Base-by-base conservation (phyloP, 805 yeast species). In the Starmerella bombicola region DNA sequence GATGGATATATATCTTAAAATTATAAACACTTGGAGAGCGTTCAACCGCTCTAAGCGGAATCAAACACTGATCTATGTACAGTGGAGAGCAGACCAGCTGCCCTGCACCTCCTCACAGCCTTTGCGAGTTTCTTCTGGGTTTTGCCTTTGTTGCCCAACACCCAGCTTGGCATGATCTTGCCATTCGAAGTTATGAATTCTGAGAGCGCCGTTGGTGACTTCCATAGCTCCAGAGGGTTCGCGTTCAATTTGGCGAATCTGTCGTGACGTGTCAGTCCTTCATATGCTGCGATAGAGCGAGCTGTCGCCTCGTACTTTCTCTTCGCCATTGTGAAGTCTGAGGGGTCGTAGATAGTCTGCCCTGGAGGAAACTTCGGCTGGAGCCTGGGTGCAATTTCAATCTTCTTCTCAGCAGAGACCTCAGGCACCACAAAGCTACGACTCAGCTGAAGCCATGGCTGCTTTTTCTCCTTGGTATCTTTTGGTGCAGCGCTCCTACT, bases 71-170 rank as follows among this genome's bases (percentile, higher is more conserved):
- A 47, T 8, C 46, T 28, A 54, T 81, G 85, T n/a, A 78, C 78
- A 46, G 76, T 66, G 32, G 91, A 76, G 57, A 85, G 64, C 45
- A 84, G 67, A 0, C 95, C 96, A 40, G 79, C 75, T 3, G 80
- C 76, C 56, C 88, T 74, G 13, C 86, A 77, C 51, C 95, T 70
- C 56, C 80, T 76, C 34, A 85, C 70, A 15, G 95, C 93, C 52
- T 74, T 79, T 1, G 85, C 68, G 51, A 85, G 61, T 51, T 70
- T 68, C 54, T 73, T 74, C 57, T 85, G 95, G 54, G 79, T 80
- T 48, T 65, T 68, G 9, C 70, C 69, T 30, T 65, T 69, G 47
- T 82, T 68, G 4, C 88, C 85, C 2, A 84, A 76, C 13, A 74
- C 72, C 39, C 74, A 74, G 45, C 88, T 70, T 17, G 84, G 81